phyloP scores from a whole-genome alignment of 352 stramenopile species.

The Phytophthora vignae region DNA sequence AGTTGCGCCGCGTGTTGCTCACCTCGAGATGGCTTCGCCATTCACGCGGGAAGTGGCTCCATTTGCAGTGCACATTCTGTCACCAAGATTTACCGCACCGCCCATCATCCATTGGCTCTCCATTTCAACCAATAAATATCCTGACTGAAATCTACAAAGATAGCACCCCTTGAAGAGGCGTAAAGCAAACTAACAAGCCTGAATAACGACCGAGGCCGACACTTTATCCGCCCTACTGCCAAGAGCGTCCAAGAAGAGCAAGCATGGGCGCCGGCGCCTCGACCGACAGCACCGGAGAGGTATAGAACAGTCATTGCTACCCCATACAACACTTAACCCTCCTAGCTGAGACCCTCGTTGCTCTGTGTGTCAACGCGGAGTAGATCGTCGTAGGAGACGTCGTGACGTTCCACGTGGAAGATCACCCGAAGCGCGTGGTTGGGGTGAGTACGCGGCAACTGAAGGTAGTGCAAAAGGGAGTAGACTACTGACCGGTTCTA shows the following conservation, averaged over 20 bases:
- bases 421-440: conserved; percentile 63
- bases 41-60: not conserved
- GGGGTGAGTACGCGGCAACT: conserved; percentile 40
- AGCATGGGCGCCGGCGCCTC: conserved; percentile 54
- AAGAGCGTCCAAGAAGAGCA: not conserved
- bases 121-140: not conserved
- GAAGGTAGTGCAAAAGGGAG: not conserved
- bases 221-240: not conserved
- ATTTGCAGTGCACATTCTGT: not conserved
- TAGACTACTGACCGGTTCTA: conserved; percentile 4
- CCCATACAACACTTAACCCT: not conserved
- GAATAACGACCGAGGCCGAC: conserved; percentile 7
- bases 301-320: not conserved
- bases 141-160: not conserved
- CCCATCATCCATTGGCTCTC: not conserved
- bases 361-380: conserved; percentile 9
- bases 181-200: conserved; percentile 9
- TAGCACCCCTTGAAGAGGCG: not conserved
- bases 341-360: not conserved
- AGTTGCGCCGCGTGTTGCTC: not conserved
- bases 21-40: not conserved
- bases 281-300: conserved; percentile 41
- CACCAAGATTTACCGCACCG: not conserved
- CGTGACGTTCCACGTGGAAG: conserved; percentile 57
- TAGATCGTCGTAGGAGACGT: conserved; percentile 71